Conservation (phyloP, 176 grass and related monocot genomes). For the Thinopyrum elongatum region DNA sequence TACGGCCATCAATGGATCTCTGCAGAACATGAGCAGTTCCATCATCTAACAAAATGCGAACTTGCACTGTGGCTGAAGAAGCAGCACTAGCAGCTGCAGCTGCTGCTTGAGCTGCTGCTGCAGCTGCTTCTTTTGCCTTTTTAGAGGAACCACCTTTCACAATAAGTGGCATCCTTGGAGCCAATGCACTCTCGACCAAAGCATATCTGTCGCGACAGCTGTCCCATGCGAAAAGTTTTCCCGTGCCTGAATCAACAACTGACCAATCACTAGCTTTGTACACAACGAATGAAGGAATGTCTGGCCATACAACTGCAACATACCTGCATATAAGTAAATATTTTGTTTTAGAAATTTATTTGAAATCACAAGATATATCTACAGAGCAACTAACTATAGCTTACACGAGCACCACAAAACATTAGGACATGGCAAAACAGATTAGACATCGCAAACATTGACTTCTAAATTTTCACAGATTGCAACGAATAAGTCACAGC, state of each 20-base stretch:
- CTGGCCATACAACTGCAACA: constrained; percentile 90
- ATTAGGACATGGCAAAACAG: constrained; percentile 16
- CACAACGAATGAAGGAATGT: constrained; percentile 89
- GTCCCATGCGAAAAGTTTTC: constrained; percentile 97
- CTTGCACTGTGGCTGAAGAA: constrained; percentile 90
- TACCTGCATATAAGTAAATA: constrained; percentile 63
- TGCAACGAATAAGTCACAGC: neutral
- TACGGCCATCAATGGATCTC: constrained; percentile 89
- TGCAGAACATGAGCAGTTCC: constrained; percentile 90
- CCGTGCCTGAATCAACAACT: constrained; percentile 91
- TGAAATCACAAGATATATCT: neutral
- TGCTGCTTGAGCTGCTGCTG: constrained; percentile 87
- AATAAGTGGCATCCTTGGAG: constrained; percentile 82
- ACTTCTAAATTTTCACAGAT: neutral
- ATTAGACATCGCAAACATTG: neutral
- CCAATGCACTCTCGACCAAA: constrained; percentile 77
- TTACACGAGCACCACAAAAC: neutral
- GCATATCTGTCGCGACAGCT: constrained; percentile 94
- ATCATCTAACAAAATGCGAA: constrained; percentile 96
- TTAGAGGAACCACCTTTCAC: constrained; percentile 93
- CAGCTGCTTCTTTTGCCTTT: constrained; percentile 96
- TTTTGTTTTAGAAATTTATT: constrained; percentile 3
- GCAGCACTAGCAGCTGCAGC: constrained; percentile 85
- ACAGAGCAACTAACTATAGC: neutral
- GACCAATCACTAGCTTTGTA: constrained; percentile 98